Percentiles rank a stretch among this genome's conserved stretches.
These are phyloP conservation scores for Scedosporium apiospermum DNA, from an alignment of 2,329 filamentous ascomycete genomes.

Conservation along the genomic window DNA sequence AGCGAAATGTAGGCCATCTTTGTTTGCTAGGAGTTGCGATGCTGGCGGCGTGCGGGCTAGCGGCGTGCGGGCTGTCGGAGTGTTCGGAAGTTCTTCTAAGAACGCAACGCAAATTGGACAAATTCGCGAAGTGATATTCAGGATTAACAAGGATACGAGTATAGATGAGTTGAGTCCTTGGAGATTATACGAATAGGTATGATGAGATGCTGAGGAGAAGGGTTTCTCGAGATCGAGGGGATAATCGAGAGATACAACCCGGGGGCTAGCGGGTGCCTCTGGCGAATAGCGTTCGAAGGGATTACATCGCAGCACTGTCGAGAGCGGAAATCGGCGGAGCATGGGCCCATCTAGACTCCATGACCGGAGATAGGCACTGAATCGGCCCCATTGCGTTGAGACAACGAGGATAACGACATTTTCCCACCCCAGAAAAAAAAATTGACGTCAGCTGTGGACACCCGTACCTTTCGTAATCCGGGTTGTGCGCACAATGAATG, in stretches of 20 bases:
- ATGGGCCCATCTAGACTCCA: background rate
- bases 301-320: background rate
- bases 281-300: background rate
- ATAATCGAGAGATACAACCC: too few relatives aligned
- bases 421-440: background rate
- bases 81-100: background rate
- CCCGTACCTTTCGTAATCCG: background rate
- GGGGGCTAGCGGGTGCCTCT: background rate
- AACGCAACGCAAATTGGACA: background rate
- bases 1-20: conserved; percentile 40
- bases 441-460: conserved; percentile 4
- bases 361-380: background rate
- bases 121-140: background rate
- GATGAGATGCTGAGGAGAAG: background rate
- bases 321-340: background rate
- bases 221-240: background rate
- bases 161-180: background rate
- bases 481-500: background rate
- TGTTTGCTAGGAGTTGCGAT: conserved; percentile 7
- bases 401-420: background rate
- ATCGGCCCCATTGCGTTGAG: background rate
- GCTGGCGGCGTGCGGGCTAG: background rate
- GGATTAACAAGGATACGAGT: background rate
- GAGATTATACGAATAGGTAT: too few relatives aligned
- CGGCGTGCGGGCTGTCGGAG: background rate